phyloP scores from a whole-genome alignment of 2,329 filamentous ascomycete genomes.

The Colletotrichum shisoi region DNA sequence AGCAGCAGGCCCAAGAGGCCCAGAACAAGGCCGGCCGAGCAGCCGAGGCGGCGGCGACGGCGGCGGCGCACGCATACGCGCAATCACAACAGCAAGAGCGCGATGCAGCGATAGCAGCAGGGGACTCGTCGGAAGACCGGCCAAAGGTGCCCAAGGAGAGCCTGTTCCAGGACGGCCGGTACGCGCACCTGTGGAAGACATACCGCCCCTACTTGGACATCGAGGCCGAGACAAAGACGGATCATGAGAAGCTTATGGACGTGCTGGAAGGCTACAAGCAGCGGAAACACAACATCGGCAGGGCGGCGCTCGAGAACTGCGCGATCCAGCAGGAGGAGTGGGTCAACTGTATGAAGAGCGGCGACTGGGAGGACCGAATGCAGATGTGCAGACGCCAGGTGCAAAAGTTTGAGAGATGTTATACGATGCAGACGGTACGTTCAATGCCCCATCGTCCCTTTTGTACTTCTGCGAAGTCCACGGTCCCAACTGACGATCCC shows the following conservation, averaged over 20 bases:
- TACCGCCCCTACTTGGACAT: constrained; percentile 78
- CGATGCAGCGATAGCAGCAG: constrained; percentile 10
- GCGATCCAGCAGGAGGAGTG: constrained; percentile 84
- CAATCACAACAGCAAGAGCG: constrained; percentile 14
- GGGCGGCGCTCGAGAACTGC: constrained; percentile 91
- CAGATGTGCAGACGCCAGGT: constrained; percentile 85
- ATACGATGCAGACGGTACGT: constrained; percentile 79
- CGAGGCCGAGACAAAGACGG: constrained; percentile 72
- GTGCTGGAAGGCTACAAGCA: constrained; percentile 86
- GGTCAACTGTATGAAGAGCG: constrained; percentile 80
- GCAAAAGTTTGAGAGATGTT: constrained; percentile 82
- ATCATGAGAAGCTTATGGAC: constrained; percentile 81
- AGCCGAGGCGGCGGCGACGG: constrained; percentile 39
- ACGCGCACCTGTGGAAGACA: constrained; percentile 89
- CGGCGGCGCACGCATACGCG: constrained; percentile 28
- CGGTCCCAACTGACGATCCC: neutral
- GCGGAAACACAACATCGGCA: constrained; percentile 77
- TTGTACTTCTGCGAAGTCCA: neutral
- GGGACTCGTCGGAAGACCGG: constrained; percentile 30
- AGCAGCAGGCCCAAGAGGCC: constrained; percentile 38
- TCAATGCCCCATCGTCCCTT: neutral
- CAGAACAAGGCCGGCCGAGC: constrained; percentile 36
- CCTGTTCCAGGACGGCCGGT: constrained; percentile 67
- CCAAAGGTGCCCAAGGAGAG: constrained; percentile 58
- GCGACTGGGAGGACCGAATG: constrained; percentile 71